Conservation (phyloP, 106 monocot species). For the Agapanthus africanus region DNA sequence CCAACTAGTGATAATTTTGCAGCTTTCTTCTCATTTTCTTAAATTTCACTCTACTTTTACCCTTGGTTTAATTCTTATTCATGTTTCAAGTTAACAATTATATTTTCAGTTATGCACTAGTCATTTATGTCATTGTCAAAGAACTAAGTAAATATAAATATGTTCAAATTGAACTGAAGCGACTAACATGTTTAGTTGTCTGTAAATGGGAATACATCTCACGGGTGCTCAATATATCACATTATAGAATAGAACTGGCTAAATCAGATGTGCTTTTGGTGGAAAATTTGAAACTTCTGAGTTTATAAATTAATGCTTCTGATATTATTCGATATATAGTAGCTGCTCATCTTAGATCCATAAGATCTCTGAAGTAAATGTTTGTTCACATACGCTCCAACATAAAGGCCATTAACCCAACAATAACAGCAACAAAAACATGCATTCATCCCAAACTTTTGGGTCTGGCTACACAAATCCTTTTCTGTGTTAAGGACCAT, state of each 20-base stretch:
- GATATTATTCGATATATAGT: not conserved
- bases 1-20: not conserved
- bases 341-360: no score
- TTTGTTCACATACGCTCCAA: no score
- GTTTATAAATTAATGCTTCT: not conserved
- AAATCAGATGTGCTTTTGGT: not conserved
- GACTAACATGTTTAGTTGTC: not conserved
- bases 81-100: not conserved
- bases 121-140: not conserved
- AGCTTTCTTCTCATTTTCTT: not conserved
- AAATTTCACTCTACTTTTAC: not conserved
- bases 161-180: not conserved
- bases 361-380: no score
- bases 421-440: no score
- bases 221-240: not conserved
- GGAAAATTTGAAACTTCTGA: not conserved
- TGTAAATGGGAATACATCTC: not conserved
- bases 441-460: no score
- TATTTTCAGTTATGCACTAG: not conserved
- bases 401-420: no score
- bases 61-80: not conserved
- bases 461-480: no score
- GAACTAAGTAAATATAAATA: not conserved
- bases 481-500: no score
- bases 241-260: not conserved